These are phyloP conservation scores for Mycosphaerelloides madeirae DNA, from an alignment of 2,329 filamentous ascomycete genomes.

Conservation along the genomic window DNA sequence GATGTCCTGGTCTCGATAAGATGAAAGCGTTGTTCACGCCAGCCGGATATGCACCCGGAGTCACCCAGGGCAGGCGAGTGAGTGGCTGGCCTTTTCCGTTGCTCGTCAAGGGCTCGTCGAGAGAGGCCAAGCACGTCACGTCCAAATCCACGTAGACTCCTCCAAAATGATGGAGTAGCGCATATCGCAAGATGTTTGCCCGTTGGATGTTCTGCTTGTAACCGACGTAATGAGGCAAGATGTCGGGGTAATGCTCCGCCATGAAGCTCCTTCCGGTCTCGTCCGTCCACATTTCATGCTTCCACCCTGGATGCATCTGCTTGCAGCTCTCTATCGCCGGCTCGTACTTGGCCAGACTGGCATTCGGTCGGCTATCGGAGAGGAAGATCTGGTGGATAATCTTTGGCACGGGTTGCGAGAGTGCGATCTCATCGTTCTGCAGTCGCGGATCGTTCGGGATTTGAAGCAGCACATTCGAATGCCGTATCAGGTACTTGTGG, in stretches of 20 bases:
- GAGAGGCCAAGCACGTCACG: conserved; percentile 22
- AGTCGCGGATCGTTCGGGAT: conserved; percentile 8
- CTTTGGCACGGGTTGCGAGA: conserved; percentile 14
- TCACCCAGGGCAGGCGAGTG: conserved; percentile 22
- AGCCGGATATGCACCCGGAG: conserved; percentile 26
- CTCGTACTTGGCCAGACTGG: conserved; percentile 17
- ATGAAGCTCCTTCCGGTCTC: conserved; percentile 21
- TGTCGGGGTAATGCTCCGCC: conserved; percentile 20
- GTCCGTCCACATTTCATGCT: conserved; percentile 24
- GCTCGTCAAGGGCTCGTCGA: conserved; percentile 14
- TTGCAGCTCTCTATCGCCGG: conserved; percentile 21
- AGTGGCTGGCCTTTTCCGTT: conserved; percentile 8
- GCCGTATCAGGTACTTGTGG: conserved; percentile 11
- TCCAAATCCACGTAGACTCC: conserved; percentile 29
- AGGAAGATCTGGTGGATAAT: conserved; percentile 29
- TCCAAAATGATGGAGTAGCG: conserved; percentile 25
- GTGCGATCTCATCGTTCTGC: conserved; percentile 1
- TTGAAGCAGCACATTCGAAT: conserved; percentile 19
- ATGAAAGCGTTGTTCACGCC: conserved; percentile 33
- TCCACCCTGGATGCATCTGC: conserved; percentile 21
- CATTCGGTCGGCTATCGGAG: conserved; percentile 15
- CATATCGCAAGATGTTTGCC: conserved; percentile 28
- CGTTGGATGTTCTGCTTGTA: conserved; percentile 28
- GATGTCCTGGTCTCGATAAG: conserved; percentile 21
- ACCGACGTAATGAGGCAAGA: conserved; percentile 20